Base-by-base conservation (phyloP, 2,329 filamentous ascomycete species). In the Alternaria atra region DNA sequence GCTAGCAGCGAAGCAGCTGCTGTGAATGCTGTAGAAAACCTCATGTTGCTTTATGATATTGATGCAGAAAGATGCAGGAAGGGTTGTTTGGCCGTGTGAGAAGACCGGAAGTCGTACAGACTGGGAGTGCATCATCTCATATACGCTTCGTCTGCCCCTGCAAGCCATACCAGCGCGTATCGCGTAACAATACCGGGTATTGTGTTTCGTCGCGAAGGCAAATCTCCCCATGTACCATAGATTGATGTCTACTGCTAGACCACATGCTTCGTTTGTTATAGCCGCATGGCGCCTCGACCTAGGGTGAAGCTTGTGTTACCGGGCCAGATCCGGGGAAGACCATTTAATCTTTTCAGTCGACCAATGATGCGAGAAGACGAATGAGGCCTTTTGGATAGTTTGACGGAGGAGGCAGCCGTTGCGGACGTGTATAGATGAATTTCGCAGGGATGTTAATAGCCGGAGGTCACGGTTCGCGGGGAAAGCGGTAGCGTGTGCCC, bases 401-500 rank as follows among this genome's bases (percentile, higher is more conserved):
- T 59, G 63, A 47, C 68, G 69, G 70, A 37, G 58, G 58, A 69
- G 52, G 61, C 69, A 51, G 55, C 63, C 66, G 64, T 52, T 62
- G 55, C 39, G 56, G 58, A 44, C 39, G 52, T 50, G 17, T 55
- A 52, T 71, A 72, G 56, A 73, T 73, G 70, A 72, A 61, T 27
- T 47, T 43, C 50, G 59, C 69, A 73, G 65, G 70, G 70, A 54
- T 73, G 47, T 60, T 60, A 65, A 71, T 68, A 72, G 59, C 71
- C 68, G 69, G 65, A 67, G 52, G 39, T 34, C 46, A 27, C 29
- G 46, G 60, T 58, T 64, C 67, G 60, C 52, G 59, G 51, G 58
- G 43, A 55, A 60, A 63, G 15, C 55, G 65, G 66, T 66, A 70
- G 58, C 58, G 52, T 51, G 64, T 70, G 59, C 52, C 53, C 56